These are phyloP conservation scores for Sordariomycetes sp. DNA, from an alignment of 2,329 filamentous ascomycete genomes.

Conservation along the genomic window DNA sequence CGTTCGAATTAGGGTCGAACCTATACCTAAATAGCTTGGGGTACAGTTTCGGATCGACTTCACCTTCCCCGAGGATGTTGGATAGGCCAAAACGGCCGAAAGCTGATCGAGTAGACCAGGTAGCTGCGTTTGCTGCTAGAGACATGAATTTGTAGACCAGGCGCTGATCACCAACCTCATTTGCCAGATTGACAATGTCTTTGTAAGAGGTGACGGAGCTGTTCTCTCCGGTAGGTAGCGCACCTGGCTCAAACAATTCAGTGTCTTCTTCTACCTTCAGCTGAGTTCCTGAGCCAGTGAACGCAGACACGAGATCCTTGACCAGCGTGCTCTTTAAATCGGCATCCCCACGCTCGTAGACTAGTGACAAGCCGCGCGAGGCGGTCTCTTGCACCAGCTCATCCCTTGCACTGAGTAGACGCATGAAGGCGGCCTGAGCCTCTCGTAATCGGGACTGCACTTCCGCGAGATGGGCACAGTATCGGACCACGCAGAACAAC, in stretches of 20 bases:
- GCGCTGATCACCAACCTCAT: slow-evolving; percentile 90
- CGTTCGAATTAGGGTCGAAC: slow-evolving; percentile 90
- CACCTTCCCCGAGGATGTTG: slow-evolving; percentile 81
- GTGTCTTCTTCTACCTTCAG: slow-evolving; percentile 86
- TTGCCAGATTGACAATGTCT: slow-evolving; percentile 91
- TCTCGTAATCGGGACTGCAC: slow-evolving; percentile 67
- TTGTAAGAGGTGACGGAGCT: slow-evolving; percentile 92
- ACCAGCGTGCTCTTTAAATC: slow-evolving; percentile 75
- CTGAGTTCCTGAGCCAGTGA: slow-evolving; percentile 66
- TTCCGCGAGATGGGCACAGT: slow-evolving; percentile 70
- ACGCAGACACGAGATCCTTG: slow-evolving; percentile 78
- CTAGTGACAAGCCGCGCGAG: slow-evolving; percentile 79
- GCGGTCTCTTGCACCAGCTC: slow-evolving; percentile 95
- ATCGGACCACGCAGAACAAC: slow-evolving; percentile 85
- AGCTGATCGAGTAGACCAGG: slow-evolving; percentile 94
- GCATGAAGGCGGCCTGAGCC: slow-evolving; percentile 81
- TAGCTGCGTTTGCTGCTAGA: slow-evolving; percentile 86
- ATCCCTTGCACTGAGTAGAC: slow-evolving; percentile 77
- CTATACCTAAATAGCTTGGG: slow-evolving; percentile 90
- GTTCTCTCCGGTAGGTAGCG: slow-evolving; percentile 81
- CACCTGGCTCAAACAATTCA: slow-evolving; percentile 85
- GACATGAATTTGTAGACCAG: slow-evolving; percentile 99
- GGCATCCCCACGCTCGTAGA: slow-evolving; percentile 86
- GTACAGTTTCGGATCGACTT: slow-evolving; percentile 86
- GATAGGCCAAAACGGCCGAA: slow-evolving; percentile 92